Evolutionary conservation across 148 eudicot genomes (phyloP), one percentile per base, ranked within the genome.

Genomic region (Silene uniflora): DNA sequence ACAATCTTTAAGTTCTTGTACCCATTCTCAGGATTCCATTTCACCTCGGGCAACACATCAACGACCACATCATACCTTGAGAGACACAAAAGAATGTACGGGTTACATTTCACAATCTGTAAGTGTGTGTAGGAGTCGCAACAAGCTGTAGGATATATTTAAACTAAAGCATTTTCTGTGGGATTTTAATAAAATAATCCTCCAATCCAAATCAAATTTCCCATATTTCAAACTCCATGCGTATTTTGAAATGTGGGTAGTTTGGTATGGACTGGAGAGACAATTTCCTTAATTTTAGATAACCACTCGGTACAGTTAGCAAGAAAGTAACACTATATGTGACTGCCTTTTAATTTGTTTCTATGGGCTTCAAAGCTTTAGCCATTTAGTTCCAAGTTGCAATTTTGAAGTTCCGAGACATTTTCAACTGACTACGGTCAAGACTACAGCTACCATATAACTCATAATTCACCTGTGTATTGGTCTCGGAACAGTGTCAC

Each of bases 21-120:
- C 63, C 90, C 96, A 76, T 90, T 78, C 81, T 95, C 94, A 52
- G 97, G 88, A 83, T 52, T 79, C 99, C 99, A 95, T 79, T 72
- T 92, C 78, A 92, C 81, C 84, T 90, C 92, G 47, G 99, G 97
- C 74, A 88, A 80, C 76, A 92, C 86, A 80, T 95, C 99, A 72
- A 92, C 99, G 71, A 89, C 52, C 58, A 95, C 83, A 72, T 95
- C 99, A 82, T 90, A 95, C 82, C 99, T 95, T 76, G 42, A 10
- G 74, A 44, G 62, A 76, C 39, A 70, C 67, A 54, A 74, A 39
- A 62, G 16, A 72, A 52, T 4, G 18, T 60, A 63, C 58, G 39
- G 56, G n/a, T 63, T 59, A 13, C 29, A 46, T 29, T 3, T 18
- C 4, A 52, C 10, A 52, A 44, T 69, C 44, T 39, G n/a, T n/a